Conservation (phyloP, 2,329 filamentous ascomycete genomes). For the Alternaria triticimaculans region DNA sequence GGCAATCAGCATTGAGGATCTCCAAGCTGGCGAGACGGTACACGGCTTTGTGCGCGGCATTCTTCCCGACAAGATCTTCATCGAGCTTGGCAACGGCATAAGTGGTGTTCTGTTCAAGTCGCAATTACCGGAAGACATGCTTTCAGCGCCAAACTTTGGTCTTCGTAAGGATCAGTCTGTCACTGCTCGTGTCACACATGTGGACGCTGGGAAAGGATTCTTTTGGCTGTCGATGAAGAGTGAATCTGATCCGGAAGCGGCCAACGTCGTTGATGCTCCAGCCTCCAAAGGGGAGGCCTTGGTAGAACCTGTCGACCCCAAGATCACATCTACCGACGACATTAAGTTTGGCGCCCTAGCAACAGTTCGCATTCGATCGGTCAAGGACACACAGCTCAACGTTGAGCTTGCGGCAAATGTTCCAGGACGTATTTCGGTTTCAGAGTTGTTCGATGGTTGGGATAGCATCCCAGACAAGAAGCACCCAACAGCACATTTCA, state of each 20-base stretch:
- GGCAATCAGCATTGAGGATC: slow-evolving; percentile 73
- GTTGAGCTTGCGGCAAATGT: slow-evolving; percentile 86
- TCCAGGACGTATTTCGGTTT: slow-evolving; percentile 91
- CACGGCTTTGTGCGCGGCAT: slow-evolving; percentile 87
- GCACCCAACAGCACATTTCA: slow-evolving; percentile 77
- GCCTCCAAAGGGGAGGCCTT: slow-evolving; percentile 50
- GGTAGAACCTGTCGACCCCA: slow-evolving; percentile 69
- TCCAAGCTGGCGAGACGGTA: slow-evolving; percentile 71
- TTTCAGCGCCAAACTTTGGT: slow-evolving; percentile 75
- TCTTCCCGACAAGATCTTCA: slow-evolving; percentile 79
- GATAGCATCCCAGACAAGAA: slow-evolving; percentile 85
- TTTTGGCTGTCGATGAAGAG: slow-evolving; percentile 70
- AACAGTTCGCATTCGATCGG: slow-evolving; percentile 78
- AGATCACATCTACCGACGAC: slow-evolving; percentile 71
- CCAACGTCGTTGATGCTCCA: slow-evolving; percentile 25
- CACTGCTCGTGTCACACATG: slow-evolving; percentile 71
- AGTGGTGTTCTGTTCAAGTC: slow-evolving; percentile 81
- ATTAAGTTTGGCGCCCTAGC: slow-evolving; percentile 74
- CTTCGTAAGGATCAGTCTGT: slow-evolving; percentile 79
- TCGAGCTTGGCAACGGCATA: slow-evolving; percentile 82
- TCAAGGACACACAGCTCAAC: slow-evolving; percentile 92
- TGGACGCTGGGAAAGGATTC: slow-evolving; percentile 73
- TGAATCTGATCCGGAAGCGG: slow-evolving; percentile 52
- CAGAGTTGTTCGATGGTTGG: slow-evolving; percentile 87
- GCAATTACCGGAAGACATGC: slow-evolving; percentile 74